Conservation (phyloP, 129 eudicot genomes). For the Chrysanthemum lavandulifolium region DNA sequence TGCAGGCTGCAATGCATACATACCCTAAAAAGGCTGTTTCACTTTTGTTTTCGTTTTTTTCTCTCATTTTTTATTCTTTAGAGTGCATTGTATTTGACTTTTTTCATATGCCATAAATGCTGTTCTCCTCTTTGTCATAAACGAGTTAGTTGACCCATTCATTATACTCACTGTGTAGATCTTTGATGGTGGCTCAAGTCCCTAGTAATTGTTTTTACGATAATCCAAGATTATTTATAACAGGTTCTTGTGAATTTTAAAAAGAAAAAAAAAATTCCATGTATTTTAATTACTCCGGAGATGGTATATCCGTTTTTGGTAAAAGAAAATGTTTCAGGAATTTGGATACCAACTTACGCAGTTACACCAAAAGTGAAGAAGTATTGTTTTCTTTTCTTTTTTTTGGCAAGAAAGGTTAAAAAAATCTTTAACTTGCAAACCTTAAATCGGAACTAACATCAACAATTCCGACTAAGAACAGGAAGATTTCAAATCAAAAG, state of each 20-base stretch:
- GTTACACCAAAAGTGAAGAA: too few species aligned
- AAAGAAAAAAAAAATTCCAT: too few species aligned
- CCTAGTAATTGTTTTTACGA: conserved; percentile 5
- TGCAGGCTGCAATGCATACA: not conserved
- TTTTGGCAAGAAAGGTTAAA: too few species aligned
- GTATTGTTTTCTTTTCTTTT: too few species aligned
- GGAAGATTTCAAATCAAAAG: too few species aligned
- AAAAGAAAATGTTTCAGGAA: too few species aligned
- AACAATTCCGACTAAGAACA: too few species aligned
- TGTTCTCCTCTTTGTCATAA: conserved; percentile 23
- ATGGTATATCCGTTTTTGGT: not conserved
- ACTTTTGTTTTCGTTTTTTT: too few species aligned
- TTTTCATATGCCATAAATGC: conserved; percentile 16
- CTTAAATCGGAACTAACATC: too few species aligned
- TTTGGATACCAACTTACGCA: too few species aligned
- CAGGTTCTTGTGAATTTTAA: not conserved
- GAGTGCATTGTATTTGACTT: conserved; percentile 27
- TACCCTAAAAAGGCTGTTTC: conserved; percentile 18
- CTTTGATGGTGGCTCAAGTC: conserved; percentile 34
- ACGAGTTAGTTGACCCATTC: conserved; percentile 30
- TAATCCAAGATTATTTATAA: not conserved
- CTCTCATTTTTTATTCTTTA: too few species aligned
- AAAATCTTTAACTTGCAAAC: too few species aligned
- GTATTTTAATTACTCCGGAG: not conserved
- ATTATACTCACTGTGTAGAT: conserved; percentile 21